These are phyloP conservation scores for Candida palmyrensis DNA, from an alignment of 805 yeast species.

Conservation along the genomic window DNA sequence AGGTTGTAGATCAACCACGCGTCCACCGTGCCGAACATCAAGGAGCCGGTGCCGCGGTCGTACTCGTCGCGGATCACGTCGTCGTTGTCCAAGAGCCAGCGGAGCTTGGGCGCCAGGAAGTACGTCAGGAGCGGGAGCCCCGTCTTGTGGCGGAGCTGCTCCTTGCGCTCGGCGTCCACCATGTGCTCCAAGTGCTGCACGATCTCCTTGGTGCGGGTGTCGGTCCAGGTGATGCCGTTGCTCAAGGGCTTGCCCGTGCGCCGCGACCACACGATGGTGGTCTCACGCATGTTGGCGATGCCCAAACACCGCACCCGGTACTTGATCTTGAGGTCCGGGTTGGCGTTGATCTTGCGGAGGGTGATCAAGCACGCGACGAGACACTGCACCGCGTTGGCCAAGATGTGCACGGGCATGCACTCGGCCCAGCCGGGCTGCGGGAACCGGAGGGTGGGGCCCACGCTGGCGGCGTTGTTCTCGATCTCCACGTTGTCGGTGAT, in stretches of 20 bases:
- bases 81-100: constrained; percentile 84
- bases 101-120: constrained; percentile 83
- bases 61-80: constrained; percentile 61
- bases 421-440: constrained; percentile 93
- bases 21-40: constrained; percentile 92
- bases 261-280: constrained; percentile 83
- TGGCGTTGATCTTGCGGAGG: constrained; percentile 50
- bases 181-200: constrained; percentile 57
- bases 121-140: constrained; percentile 90
- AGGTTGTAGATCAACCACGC: constrained; percentile 88
- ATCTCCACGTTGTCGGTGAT: constrained; percentile 55
- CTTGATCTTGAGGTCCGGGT: constrained; percentile 46
- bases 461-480: constrained; percentile 49
- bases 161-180: constrained; percentile 51
- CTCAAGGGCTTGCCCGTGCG: constrained; percentile 76
- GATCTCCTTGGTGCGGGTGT: constrained; percentile 75
- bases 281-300: constrained; percentile 93
- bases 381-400: constrained; percentile 78
- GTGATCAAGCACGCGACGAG: constrained; percentile 59
- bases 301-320: constrained; percentile 73
- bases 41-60: constrained; percentile 61
- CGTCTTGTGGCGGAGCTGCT: constrained; percentile 54
- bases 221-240: constrained; percentile 95
- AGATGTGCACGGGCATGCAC: constrained; percentile 79
- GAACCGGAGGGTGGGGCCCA: constrained; percentile 67